phyloP scores from a whole-genome alignment of 1,284 basidiomycete species.

The Caloboletus inedulis region DNA sequence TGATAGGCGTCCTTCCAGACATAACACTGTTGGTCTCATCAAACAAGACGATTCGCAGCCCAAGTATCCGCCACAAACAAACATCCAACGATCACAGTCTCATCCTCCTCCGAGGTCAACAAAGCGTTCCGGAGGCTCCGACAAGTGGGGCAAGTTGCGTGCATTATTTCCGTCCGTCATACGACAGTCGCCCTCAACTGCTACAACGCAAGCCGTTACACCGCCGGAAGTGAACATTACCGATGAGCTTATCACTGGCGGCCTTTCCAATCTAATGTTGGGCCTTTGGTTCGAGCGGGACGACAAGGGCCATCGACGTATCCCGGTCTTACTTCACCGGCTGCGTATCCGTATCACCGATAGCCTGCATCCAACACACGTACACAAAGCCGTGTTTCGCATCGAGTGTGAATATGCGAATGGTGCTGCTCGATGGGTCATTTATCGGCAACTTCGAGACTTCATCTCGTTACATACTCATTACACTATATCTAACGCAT shows the following conservation, averaged over 20 bases:
- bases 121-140: conserved; percentile 34
- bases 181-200: conserved; percentile 28
- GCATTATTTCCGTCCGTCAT: conserved; percentile 60
- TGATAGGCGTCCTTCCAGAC: conserved; percentile 11
- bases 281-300: conserved; percentile 91
- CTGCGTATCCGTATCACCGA: conserved; percentile 83
- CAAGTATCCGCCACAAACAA: conserved; percentile 11
- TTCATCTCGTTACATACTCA: conserved; percentile 91
- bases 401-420: conserved; percentile 98
- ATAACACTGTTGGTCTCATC: conserved; percentile 3
- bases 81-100: conserved; percentile 42
- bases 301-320: conserved; percentile 79
- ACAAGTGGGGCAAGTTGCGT: conserved; percentile 61
- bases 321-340: conserved; percentile 87
- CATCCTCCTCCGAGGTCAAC: conserved; percentile 39
- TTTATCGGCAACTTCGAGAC: conserved; percentile 93
- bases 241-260: conserved; percentile 81
- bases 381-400: conserved; percentile 80
- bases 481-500: conserved; percentile 85
- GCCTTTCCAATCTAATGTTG: conserved; percentile 79
- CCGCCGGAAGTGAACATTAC: conserved; percentile 69
- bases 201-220: conserved; percentile 45
- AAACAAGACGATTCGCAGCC: conserved; percentile 10
- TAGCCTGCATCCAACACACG: conserved; percentile 78
- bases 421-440: conserved; percentile 92